These are phyloP conservation scores for Plantago elongata DNA, from an alignment of 257 asterid species.

Conservation along the genomic window DNA sequence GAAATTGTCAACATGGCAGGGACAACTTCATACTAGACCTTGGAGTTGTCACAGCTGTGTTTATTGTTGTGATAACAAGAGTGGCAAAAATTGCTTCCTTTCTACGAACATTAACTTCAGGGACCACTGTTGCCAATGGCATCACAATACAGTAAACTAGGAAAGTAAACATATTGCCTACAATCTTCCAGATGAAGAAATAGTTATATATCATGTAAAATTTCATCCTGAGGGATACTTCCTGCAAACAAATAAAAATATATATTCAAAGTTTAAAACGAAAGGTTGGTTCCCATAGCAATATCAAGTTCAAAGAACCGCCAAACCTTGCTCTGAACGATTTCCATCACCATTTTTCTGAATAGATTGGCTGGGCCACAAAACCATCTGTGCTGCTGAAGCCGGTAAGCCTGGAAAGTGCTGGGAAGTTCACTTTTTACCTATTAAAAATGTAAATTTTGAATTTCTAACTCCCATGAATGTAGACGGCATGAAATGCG, in stretches of 20 bases:
- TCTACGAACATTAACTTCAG: conserved; percentile 61
- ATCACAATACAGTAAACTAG: conserved; percentile 60
- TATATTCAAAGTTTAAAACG: too few relatives aligned
- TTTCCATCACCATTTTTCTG: conserved; percentile 51
- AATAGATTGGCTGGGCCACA: conserved; percentile 82
- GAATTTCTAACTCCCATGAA: too few relatives aligned
- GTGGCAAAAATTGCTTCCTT: conserved; percentile 65
- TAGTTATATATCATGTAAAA: conserved; percentile 64
- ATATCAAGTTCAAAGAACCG: background rate
- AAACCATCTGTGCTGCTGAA: conserved; percentile 79
- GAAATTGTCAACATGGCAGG: background rate
- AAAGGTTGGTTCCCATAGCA: background rate
- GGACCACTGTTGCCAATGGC: conserved; percentile 56
- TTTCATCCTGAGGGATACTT: conserved; percentile 55
- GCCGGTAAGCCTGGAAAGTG: conserved; percentile 58
- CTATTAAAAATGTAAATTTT: conserved; percentile 19
- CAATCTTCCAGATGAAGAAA: conserved; percentile 66
- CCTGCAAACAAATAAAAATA: conserved; percentile 37
- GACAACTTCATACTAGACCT: conserved; percentile 30
- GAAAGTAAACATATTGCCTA: conserved; percentile 63
- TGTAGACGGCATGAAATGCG: too few relatives aligned
- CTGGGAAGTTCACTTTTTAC: conserved; percentile 79
- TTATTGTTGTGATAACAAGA: conserved; percentile 42
- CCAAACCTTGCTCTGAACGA: conserved; percentile 53
- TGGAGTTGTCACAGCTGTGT: conserved; percentile 65